phyloP scores from a whole-genome alignment of 331 rosid species.

The Rhamnella rubrinervis region DNA sequence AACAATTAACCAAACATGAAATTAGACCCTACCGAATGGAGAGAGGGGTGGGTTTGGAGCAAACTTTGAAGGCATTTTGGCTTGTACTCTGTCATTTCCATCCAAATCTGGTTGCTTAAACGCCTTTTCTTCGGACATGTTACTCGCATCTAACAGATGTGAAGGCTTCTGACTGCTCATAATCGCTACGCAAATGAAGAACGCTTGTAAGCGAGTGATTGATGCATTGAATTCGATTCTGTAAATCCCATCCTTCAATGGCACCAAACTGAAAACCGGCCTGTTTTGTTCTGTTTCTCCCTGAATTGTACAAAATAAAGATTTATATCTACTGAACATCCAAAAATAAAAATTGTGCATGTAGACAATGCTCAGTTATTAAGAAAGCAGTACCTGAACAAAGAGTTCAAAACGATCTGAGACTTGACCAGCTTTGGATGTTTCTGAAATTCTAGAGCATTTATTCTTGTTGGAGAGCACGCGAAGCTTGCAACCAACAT shows the following conservation, averaged over 20 bases:
- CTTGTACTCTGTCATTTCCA: constrained; percentile 26
- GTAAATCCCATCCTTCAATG: constrained; percentile 67
- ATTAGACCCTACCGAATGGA: constrained; percentile 82
- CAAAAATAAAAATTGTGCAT: neutral
- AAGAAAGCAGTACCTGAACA: constrained; percentile 50
- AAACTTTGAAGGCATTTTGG: constrained; percentile 43
- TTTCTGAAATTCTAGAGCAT: constrained; percentile 22
- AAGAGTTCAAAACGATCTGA: constrained; percentile 54
- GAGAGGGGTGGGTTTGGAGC: constrained; percentile 81
- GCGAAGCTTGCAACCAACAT: constrained; percentile 79
- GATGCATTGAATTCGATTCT: constrained; percentile 65
- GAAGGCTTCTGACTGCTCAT: constrained; percentile 51
- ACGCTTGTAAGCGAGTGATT: constrained; percentile 73
- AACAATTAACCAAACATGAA: constrained; percentile 7
- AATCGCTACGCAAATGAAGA: constrained; percentile 63
- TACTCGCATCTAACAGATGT: constrained; percentile 31
- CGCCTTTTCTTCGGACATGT: constrained; percentile 33
- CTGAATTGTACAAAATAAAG: constrained; percentile 41
- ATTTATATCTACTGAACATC: constrained; percentile 14
- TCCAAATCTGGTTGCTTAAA: constrained; percentile 27
- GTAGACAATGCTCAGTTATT: constrained; percentile 2
- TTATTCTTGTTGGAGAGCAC: constrained; percentile 57
- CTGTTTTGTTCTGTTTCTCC: constrained; percentile 46
- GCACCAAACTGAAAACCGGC: constrained; percentile 59
- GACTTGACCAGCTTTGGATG: constrained; percentile 28